These are phyloP conservation scores for Jacaranda copaia DNA, from an alignment of 257 asterid species.

Conservation along the genomic window DNA sequence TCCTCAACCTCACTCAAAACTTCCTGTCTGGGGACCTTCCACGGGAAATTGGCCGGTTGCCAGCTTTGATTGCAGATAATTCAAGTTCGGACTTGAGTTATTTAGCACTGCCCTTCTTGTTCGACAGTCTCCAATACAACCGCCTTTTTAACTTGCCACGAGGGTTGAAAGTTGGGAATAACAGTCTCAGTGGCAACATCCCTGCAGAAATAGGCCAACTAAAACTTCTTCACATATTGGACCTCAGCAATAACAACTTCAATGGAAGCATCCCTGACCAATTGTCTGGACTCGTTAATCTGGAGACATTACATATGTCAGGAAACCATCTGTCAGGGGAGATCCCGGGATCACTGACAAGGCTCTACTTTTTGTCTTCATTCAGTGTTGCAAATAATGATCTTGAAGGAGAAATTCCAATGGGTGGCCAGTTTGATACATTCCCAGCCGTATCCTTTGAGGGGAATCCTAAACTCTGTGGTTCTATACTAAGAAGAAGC, in stretches of 20 bases:
- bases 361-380: constrained; percentile 44
- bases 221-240: constrained; percentile 46
- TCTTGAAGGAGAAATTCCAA: constrained; percentile 50
- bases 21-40: constrained; percentile 33
- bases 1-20: constrained; percentile 38
- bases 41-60: constrained; percentile 36
- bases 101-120: constrained; percentile 50
- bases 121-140: constrained; percentile 44
- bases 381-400: constrained; percentile 48
- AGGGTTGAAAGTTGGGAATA: constrained; percentile 49
- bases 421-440: constrained; percentile 52
- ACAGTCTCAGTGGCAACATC: constrained; percentile 47
- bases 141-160: constrained; percentile 51
- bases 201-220: constrained; percentile 43
- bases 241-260: constrained; percentile 46
- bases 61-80: constrained; percentile 47
- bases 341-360: constrained; percentile 41
- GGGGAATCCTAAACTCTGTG: constrained; percentile 56
- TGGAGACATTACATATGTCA: constrained; percentile 44
- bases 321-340: constrained; percentile 43
- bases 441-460: constrained; percentile 41
- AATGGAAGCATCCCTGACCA: constrained; percentile 46
- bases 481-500: constrained; percentile 22
- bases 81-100: constrained; percentile 48
- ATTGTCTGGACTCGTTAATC: constrained; percentile 42